Conservation (phyloP, 306 rosid genomes). For the Bauhinia variegata region DNA sequence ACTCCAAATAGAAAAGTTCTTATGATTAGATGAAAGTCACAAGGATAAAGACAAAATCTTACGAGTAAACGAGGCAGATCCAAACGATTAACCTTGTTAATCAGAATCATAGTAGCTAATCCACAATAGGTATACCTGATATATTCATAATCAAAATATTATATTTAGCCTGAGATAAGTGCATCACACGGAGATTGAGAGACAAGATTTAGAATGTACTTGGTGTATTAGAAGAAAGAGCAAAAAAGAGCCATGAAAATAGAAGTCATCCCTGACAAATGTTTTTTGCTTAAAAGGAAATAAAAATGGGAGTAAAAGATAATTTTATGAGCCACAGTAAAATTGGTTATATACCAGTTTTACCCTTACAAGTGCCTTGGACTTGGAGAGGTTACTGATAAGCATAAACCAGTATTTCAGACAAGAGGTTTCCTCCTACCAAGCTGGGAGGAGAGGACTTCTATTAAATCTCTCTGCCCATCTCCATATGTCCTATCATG, state of each 20-base stretch:
- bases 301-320: neutral
- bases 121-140: conserved; percentile 92
- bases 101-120: conserved; percentile 87
- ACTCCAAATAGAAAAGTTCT: conserved; percentile 3
- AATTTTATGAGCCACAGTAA: neutral
- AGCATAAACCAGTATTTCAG: neutral
- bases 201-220: neutral
- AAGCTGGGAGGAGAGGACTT: neutral
- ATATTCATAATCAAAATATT: conserved; percentile 27
- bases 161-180: neutral
- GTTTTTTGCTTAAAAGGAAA: neutral
- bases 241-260: neutral
- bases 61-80: conserved; percentile 75
- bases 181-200: neutral
- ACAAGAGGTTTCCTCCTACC: neutral
- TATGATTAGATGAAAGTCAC: conserved; percentile 10
- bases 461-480: neutral
- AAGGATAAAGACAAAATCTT: conserved; percentile 42
- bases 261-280: neutral
- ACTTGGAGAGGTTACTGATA: neutral
- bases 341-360: neutral
- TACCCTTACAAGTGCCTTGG: neutral
- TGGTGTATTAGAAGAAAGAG: neutral
- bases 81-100: conserved; percentile 79
- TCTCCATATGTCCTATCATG: too few relatives aligned